A percentile compares a stretch with the other conserved stretches of the same genome.
phyloP scores from a whole-genome alignment of 2,329 filamentous ascomycete genomes.

The Clonostachys rosea region DNA sequence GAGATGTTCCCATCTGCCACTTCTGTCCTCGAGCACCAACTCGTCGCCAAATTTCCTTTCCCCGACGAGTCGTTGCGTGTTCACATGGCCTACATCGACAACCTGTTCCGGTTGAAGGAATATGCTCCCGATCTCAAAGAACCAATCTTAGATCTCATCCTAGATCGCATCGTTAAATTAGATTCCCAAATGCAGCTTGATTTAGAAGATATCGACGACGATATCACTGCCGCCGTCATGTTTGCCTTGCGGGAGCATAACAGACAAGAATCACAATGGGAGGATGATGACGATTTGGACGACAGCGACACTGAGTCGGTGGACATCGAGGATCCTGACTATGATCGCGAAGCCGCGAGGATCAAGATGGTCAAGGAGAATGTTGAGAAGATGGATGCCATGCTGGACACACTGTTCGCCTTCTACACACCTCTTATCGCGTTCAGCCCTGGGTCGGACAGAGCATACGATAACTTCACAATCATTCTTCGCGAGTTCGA shows the following conservation, averaged over 20 bases:
- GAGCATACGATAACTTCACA: conserved; percentile 69
- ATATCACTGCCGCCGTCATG: conserved; percentile 71
- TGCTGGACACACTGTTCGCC: conserved; percentile 82
- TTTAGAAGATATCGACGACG: conserved; percentile 87
- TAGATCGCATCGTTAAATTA: conserved; percentile 84
- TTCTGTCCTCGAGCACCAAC: conserved; percentile 61
- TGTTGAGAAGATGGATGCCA: conserved; percentile 85
- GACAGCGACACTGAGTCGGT: conserved; percentile 68
- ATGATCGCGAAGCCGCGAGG: conserved; percentile 56
- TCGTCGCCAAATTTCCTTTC: conserved; percentile 69
- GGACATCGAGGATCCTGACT: conserved; percentile 63
- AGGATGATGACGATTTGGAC: conserved; percentile 56
- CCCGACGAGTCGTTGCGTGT: conserved; percentile 69
- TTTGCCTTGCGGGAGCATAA: conserved; percentile 32
- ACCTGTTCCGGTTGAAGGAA: conserved; percentile 70
- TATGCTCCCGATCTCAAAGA: conserved; percentile 76
- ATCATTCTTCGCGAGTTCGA: conserved; percentile 82
- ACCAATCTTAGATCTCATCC: conserved; percentile 78
- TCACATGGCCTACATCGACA: conserved; percentile 86
- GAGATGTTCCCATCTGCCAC: conserved; percentile 77
- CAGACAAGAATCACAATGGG: conserved; percentile 21
- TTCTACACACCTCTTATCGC: conserved; percentile 73
- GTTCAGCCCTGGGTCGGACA: conserved; percentile 56
- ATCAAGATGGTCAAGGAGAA: conserved; percentile 74
- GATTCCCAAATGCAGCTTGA: conserved; percentile 95